These are phyloP conservation scores for Stemphylium vesicarium DNA, from an alignment of 2,329 filamentous ascomycete genomes.

Conservation along the genomic window DNA sequence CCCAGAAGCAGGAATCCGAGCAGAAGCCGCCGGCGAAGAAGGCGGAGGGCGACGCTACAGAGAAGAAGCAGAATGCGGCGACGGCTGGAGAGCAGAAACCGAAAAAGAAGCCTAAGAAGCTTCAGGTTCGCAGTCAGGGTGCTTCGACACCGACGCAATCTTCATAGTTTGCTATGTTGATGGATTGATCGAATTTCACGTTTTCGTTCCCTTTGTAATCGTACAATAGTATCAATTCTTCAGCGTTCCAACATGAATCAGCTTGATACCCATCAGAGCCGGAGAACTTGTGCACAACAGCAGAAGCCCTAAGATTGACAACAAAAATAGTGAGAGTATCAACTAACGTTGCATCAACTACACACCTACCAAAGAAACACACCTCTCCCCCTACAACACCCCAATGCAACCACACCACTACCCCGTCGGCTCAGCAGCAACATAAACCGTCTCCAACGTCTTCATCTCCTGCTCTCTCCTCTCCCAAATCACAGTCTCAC, in stretches of 20 bases:
- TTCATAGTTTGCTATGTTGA: not conserved
- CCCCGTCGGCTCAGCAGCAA: too few relatives aligned
- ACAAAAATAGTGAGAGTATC: too few relatives aligned
- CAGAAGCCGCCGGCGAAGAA: not conserved
- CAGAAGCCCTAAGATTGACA: too few relatives aligned
- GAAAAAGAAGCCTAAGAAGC: constrained; percentile 49
- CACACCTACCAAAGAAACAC: too few relatives aligned
- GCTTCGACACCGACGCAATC: constrained; percentile 16
- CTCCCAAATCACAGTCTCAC: constrained; percentile 12
- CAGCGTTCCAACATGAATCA: too few relatives aligned
- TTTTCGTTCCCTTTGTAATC: not conserved
- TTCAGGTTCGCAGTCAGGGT: constrained; percentile 36
- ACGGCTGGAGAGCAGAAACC: constrained; percentile 25
- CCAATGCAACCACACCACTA: too few relatives aligned
- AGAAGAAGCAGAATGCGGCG: not conserved
- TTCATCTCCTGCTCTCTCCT: constrained; percentile 12
- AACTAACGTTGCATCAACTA: too few relatives aligned
- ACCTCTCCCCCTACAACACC: too few relatives aligned
- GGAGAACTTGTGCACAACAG: too few relatives aligned
- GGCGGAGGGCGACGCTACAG: not conserved
- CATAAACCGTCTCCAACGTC: not conserved
- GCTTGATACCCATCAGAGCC: too few relatives aligned
- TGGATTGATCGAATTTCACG: not conserved
- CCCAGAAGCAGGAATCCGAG: constrained; percentile 9
- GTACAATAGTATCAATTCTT: not conserved